These are phyloP conservation scores for Ceratobasidium sp. DNA, from an alignment of 1,284 basidiomycete species.

Conservation along the genomic window DNA sequence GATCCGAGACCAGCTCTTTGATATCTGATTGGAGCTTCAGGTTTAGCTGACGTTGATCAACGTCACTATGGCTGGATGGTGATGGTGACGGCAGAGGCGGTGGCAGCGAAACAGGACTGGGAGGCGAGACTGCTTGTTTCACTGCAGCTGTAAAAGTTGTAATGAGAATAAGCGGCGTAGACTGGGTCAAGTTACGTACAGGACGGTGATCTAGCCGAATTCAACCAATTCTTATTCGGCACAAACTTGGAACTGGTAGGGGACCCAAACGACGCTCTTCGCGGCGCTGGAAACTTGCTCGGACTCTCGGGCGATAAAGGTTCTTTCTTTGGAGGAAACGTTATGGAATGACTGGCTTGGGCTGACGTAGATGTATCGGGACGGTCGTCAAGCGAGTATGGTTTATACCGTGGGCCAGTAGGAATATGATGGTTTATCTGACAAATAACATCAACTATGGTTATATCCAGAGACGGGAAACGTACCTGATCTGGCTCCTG, in stretches of 20 bases:
- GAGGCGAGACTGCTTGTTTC: not conserved
- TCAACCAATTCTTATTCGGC: not conserved
- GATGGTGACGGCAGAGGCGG: not conserved
- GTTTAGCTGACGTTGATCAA: slow-evolving; percentile 23
- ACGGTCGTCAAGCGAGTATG: slow-evolving; percentile 32
- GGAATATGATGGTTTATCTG: slow-evolving; percentile 9
- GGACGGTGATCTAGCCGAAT: slow-evolving; percentile 1
- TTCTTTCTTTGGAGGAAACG: slow-evolving; percentile 39
- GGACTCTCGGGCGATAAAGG: slow-evolving; percentile 20
- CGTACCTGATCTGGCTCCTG: not conserved
- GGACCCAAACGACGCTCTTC: not conserved
- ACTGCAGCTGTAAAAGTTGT: not conserved
- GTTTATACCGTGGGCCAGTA: slow-evolving; percentile 37
- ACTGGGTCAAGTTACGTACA: not conserved
- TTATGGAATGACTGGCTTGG: slow-evolving; percentile 11
- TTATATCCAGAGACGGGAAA: not conserved
- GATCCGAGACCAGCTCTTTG: slow-evolving; percentile 27
- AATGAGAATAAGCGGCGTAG: not conserved
- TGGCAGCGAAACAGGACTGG: slow-evolving; percentile 2
- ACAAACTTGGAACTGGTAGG: not conserved
- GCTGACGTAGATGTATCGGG: slow-evolving; percentile 6
- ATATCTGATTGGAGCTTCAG: slow-evolving; percentile 29
- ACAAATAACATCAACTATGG: not conserved
- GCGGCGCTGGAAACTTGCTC: not conserved
- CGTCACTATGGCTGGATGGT: not conserved